phyloP scores from a whole-genome alignment of 106 monocot genomes.

The Phalaenopsis aphrodite region DNA sequence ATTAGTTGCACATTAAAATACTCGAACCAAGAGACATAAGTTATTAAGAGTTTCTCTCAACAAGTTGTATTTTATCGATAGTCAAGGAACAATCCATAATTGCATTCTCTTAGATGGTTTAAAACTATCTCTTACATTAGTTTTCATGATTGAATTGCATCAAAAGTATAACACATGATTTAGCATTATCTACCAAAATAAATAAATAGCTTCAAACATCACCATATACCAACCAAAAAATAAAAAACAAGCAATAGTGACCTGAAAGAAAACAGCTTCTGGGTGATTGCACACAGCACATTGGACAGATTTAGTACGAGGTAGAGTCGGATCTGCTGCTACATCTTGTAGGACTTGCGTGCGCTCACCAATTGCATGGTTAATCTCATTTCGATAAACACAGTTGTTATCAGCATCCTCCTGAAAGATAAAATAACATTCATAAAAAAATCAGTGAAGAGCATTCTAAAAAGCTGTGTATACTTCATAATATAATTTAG shows the following conservation, averaged over 20 bases:
- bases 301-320: conserved; percentile 59
- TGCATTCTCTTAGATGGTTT: not conserved
- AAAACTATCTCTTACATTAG: not conserved
- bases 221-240: not conserved
- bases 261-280: conserved; percentile 71
- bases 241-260: not conserved
- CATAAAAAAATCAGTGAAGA: not conserved
- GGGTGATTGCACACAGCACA: conserved; percentile 59
- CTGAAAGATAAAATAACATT: conserved; percentile 17
- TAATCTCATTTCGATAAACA: conserved; percentile 70
- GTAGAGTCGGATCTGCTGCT: conserved; percentile 64
- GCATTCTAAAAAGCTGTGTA: not conserved
- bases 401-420: conserved; percentile 57
- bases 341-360: conserved; percentile 62
- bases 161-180: not conserved
- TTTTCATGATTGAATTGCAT: not conserved
- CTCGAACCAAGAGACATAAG: not conserved
- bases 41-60: not conserved
- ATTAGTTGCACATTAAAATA: not conserved
- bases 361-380: conserved; percentile 42
- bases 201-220: not conserved
- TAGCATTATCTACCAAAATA: not conserved
- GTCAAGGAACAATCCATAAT: not conserved
- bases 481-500: not conserved
- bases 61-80: not conserved